Base-by-base conservation (phyloP, 192 early-diverging fungal species). In the Backusella tarrabulga region DNA sequence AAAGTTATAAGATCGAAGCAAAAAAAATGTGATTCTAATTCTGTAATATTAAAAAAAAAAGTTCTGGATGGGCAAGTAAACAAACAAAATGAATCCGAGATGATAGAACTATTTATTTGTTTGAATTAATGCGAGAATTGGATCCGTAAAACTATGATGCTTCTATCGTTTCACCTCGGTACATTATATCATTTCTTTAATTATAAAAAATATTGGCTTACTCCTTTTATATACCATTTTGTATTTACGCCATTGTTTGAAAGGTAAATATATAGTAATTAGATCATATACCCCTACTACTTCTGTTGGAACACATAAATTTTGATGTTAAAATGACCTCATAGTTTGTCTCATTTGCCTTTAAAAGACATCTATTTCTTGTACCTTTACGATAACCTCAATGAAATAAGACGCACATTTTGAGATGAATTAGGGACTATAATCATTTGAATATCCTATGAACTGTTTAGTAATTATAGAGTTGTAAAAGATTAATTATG, bases 231-330 rank as follows among this genome's bases (percentile, higher is more conserved):
- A 83, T 94, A 95, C 78, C 91, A 95, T 81, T 96, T 96, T 82
- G 81, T 94, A 26, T 94, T 95, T 81, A 97, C 95, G 40, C 94
- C 95, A 17, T 80, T 97, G 41, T 85, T 97, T 69, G 93, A 94
- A 17, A 81, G 83, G 76, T 83, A 46, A 11, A 40, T 40, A 7
- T 21, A 29, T 14, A 63, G 56, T 63, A 63, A 63, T 4, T 11
- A 12, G 56, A 26, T 63, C 56, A 63, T 60, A 26, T 17, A 19
- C 2, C 23, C 9, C 56, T n/a, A 92, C 89, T 76, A 90, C 89
- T 41, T 89, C 90, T 1, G 94, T 95, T 0, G 95, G 95, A 7
- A 96, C 95, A 11, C 88, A 95, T 6, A 94, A 97, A 78, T 94
- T 92, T 84, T 86, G 94, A 40, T 7, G 38, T 40, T 40, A 12